A percentile compares a stretch with the other conserved stretches of the same genome.
Evolutionary conservation across 306 rosid genomes (phyloP).

Genomic region (Gastrolobium bilobum): DNA sequence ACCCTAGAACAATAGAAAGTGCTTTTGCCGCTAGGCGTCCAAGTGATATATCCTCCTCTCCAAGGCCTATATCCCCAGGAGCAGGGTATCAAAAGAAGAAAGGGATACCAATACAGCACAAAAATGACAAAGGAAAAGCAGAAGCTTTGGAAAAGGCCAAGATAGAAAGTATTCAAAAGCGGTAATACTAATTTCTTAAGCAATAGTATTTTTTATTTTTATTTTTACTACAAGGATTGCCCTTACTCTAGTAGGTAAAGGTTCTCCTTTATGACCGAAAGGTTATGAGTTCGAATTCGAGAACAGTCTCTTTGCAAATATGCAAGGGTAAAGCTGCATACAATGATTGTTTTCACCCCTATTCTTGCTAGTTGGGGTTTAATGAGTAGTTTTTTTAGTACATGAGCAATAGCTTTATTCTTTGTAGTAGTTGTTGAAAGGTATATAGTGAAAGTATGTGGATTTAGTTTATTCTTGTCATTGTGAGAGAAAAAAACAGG

Average conservation of each 20-base stretch:
- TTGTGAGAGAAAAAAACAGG: slow-evolving; percentile 56
- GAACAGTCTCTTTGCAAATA: no score
- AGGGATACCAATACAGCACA: slow-evolving; percentile 35
- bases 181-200: slow-evolving; percentile 50
- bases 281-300: no score
- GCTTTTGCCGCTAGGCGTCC: slow-evolving; percentile 44
- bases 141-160: slow-evolving; percentile 77
- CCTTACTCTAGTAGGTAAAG: no score
- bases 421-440: slow-evolving; percentile 3
- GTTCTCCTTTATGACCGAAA: no score
- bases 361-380: no score
- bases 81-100: slow-evolving; percentile 47
- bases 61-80: slow-evolving; percentile 46
- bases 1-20: slow-evolving; percentile 46
- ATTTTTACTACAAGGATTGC: no score
- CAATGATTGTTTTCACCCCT: no score
- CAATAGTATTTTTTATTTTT: no score
- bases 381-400: no score
- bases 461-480: slow-evolving; percentile 27
- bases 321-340: no score
- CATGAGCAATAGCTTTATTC: no score
- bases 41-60: slow-evolving; percentile 44
- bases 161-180: slow-evolving; percentile 61
- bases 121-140: slow-evolving; percentile 52
- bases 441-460: background rate